Evolutionary conservation across 2,329 filamentous ascomycete genomes (phyloP).

Genomic region (Clarireedia paspali): DNA sequence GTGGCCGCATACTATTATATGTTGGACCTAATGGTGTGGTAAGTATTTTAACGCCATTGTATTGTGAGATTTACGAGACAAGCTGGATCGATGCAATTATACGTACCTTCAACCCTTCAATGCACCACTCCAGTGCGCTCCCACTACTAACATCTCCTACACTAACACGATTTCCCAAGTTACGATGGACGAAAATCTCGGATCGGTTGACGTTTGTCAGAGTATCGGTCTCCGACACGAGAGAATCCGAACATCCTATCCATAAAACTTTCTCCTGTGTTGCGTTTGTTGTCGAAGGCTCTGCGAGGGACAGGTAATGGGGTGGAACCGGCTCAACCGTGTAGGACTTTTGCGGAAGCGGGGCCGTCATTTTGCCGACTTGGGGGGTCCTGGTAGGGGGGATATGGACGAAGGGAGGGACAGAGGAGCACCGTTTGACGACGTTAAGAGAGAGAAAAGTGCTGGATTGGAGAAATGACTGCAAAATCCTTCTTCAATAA

Average conservation of each 20-base stretch:
- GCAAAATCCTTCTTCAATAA: too few species aligned
- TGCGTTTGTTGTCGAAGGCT: background rate
- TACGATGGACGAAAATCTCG: constrained; percentile 63
- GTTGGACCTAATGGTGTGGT: constrained; percentile 36
- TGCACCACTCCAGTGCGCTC: constrained; percentile 57
- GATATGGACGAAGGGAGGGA: background rate
- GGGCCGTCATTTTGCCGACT: background rate
- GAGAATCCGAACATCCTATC: constrained; percentile 62
- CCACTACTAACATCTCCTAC: constrained; percentile 51
- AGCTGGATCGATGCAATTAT: background rate
- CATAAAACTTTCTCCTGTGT: constrained; percentile 47
- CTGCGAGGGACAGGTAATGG: background rate
- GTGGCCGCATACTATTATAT: constrained; percentile 48
- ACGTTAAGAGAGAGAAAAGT: background rate
- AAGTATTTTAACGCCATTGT: background rate
- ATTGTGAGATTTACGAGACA: too few species aligned
- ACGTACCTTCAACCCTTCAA: constrained; percentile 50
- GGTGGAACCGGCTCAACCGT: background rate
- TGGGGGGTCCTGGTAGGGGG: background rate
- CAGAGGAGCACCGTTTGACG: background rate
- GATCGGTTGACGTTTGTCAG: constrained; percentile 49
- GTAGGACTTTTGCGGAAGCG: constrained; percentile 3
- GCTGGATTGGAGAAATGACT: background rate
- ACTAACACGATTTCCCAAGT: constrained; percentile 60
- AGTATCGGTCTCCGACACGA: constrained; percentile 57